Percentiles rank a stretch among this genome's conserved stretches.
phyloP scores from a whole-genome alignment of 352 stramenopile species.

The Pythium diclinum region DNA sequence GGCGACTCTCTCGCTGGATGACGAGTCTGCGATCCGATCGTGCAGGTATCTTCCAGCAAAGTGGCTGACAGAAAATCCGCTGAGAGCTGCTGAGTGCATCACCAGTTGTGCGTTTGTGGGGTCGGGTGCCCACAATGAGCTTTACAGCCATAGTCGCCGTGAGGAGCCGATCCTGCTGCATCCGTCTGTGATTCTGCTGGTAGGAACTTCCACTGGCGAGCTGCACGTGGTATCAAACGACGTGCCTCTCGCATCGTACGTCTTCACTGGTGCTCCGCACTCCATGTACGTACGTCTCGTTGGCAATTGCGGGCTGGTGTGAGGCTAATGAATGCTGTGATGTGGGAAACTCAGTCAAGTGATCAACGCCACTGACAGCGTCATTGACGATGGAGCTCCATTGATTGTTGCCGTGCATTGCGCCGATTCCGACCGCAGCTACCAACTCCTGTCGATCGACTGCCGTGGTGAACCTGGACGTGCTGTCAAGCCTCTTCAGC shows the following conservation, averaged over 20 bases:
- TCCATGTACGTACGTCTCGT: slow-evolving; percentile 53
- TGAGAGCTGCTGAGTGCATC: slow-evolving; percentile 7
- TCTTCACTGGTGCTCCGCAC: slow-evolving; percentile 35
- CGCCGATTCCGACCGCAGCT: slow-evolving; percentile 39
- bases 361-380: neutral
- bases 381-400: neutral
- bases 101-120: slow-evolving; percentile 17
- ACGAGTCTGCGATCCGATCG: neutral
- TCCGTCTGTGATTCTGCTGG: slow-evolving; percentile 26
- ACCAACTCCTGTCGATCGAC: slow-evolving; percentile 51
- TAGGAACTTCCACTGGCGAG: slow-evolving; percentile 43
- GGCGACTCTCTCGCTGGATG: slow-evolving; percentile 1
- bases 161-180: neutral
- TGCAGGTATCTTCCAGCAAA: slow-evolving; percentile 15
- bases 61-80: neutral
- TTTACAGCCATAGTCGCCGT: too few species aligned
- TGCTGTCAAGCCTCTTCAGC: slow-evolving; percentile 12
- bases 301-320: neutral
- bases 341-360: neutral
- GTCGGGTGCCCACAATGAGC: neutral
- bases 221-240: slow-evolving; percentile 48
- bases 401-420: slow-evolving; percentile 42
- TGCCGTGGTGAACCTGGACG: neutral
- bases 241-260: slow-evolving; percentile 40
- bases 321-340: neutral